Evolutionary conservation across 176 grass and related monocot genomes (phyloP).

Genomic region (Juncus effusus): DNA sequence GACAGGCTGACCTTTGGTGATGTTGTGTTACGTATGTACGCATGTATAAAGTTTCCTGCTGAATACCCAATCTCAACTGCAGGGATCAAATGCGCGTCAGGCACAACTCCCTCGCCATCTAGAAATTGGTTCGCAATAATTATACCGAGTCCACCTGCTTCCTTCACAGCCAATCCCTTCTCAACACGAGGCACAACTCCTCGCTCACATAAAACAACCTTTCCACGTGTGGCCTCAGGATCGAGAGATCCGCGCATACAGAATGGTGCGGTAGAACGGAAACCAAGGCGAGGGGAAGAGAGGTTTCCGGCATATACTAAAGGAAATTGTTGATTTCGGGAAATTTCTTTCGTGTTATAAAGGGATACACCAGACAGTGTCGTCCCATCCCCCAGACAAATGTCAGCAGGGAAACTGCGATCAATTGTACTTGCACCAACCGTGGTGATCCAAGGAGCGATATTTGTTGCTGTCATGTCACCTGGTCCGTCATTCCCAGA

Average conservation of each 20-base stretch:
- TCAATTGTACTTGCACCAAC: constrained; percentile 94
- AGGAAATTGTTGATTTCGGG: constrained; percentile 24
- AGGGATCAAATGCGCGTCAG: constrained; percentile 80
- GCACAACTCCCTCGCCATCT: constrained; percentile 70
- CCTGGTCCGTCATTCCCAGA: constrained; percentile 79
- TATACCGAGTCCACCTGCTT: constrained; percentile 76
- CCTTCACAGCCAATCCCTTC: constrained; percentile 77
- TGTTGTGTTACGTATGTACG: constrained; percentile 36
- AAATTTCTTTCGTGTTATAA: constrained; percentile 55
- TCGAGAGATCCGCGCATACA: constrained; percentile 91
- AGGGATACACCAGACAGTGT: constrained; percentile 62
- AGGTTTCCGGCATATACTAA: constrained; percentile 57
- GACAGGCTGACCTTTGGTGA: constrained; percentile 45
- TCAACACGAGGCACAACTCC: constrained; percentile 84
- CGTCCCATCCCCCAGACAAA: constrained; percentile 60
- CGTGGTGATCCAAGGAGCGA: constrained; percentile 79
- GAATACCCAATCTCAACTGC: constrained; percentile 56
- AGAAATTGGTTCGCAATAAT: constrained; percentile 63
- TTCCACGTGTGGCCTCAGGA: constrained; percentile 53
- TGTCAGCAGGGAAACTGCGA: constrained; percentile 66
- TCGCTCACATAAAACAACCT: constrained; percentile 85
- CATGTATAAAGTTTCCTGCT: constrained; percentile 58
- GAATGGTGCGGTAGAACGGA: constrained; percentile 55
- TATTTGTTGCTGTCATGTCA: constrained; percentile 74
- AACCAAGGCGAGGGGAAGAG: constrained; percentile 23